Base-by-base conservation (phyloP, 2,329 filamentous ascomycete species). In the Venturia carpophila region DNA sequence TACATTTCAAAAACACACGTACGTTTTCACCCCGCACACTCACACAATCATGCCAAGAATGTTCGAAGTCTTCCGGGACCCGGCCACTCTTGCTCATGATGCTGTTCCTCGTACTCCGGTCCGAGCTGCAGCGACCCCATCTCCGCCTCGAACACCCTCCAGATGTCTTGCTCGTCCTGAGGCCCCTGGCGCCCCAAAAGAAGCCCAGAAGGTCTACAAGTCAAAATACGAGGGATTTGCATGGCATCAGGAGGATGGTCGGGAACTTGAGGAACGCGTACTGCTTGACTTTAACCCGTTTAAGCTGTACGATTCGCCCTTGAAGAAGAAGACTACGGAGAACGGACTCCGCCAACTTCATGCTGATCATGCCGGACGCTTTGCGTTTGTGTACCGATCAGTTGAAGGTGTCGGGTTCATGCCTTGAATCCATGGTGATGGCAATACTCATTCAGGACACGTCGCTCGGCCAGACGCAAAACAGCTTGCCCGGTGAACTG, bases 1-100 rank as follows among this genome's bases (percentile, higher is more conserved):
- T 34, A n/a, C 37, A 27, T 58, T 58, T 34, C 52, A 58, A 58
- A 17, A 27, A 19, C 24, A 34, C 27, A 56, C 30, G n/a, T 11
- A 21, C n/a, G 21, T 11, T 10, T 21, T 52, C 47, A 24, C 21
- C 30, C 13, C 37, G 17, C 21, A 37, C 52, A 58, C 17, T 10
- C 30, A 10, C 5, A 47, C 45, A 47, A 58, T 58, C 52, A 58
- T 58, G 52, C 11, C 52, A 34, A 39, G 30, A 5, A 9, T 37
- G 11, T 58, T 58, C 52, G 5, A 58, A 58, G 52, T 58, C 52
- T 58, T 58, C 15, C 52, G 52, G 27, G 52, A 58, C 30, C 27
- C 52, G 30, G 30, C 5, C n/a, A 19, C 17, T 37, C 27, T 15
- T 58, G 52, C 30, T 5, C 27, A 58, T 24, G 5, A 27, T 7